These are phyloP conservation scores for Chaetomium olivaceum DNA, from an alignment of 2,329 filamentous ascomycete species.

Conservation along the genomic window DNA sequence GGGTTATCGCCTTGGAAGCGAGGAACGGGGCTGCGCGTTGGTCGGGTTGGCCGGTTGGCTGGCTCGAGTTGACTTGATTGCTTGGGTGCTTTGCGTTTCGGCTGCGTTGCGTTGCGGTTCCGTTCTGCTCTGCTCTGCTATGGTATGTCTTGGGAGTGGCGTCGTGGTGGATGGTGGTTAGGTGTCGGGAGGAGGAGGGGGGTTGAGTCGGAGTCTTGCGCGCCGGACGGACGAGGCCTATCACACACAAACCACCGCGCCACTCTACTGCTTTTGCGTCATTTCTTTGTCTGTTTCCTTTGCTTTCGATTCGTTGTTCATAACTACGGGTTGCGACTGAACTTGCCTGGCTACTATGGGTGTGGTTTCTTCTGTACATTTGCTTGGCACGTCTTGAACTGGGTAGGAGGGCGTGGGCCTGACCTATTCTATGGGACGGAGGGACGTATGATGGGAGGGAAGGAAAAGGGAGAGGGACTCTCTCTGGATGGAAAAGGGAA, in stretches of 20 bases:
- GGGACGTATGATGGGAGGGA: not conserved
- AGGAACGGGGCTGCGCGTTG: not conserved
- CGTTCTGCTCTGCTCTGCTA: not conserved
- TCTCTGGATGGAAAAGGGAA: not conserved
- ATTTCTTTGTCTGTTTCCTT: not conserved
- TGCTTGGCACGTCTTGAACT: not conserved
- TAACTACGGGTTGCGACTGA: not conserved
- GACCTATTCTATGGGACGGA: not conserved
- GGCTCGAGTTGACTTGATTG: not conserved
- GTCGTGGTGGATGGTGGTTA: not conserved
- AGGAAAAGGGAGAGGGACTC: not conserved
- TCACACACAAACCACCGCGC: not conserved
- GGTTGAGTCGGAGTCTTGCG: not conserved
- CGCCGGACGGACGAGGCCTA: not conserved
- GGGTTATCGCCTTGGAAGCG: not conserved
- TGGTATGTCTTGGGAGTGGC: not conserved
- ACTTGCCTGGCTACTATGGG: not conserved
- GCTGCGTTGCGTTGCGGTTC: slow-evolving; percentile 1
- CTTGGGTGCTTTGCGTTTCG: not conserved
- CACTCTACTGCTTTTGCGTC: not conserved
- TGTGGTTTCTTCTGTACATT: slow-evolving; percentile 13
- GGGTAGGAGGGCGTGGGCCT: not conserved
- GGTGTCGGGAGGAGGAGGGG: too few species aligned
- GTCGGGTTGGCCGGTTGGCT: not conserved
- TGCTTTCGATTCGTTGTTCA: not conserved